Evolutionary conservation across 176 grass and related monocot species (phyloP).

Genomic region (Zoysia pacifica): DNA sequence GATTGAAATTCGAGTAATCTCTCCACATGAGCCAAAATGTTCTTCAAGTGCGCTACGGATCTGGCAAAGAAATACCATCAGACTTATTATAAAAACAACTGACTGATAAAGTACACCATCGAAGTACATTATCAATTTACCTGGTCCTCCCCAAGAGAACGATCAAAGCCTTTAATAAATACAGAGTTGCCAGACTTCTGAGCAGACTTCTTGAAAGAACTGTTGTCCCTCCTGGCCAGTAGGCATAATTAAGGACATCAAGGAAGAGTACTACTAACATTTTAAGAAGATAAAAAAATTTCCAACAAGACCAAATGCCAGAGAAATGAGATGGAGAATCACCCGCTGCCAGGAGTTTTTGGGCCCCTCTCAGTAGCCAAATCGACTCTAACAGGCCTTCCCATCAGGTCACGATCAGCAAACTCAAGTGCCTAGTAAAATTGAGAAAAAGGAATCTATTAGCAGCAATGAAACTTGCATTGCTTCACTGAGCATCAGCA

Average conservation of each 20-base stretch:
- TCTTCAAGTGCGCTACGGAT: constrained; percentile 51
- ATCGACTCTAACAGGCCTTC: constrained; percentile 59
- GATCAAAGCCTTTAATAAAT: constrained; percentile 79
- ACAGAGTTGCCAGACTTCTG: constrained; percentile 50
- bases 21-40: constrained; percentile 80
- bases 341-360: constrained; percentile 58
- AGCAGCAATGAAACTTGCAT: background rate
- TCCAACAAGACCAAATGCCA: background rate
- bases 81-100: background rate
- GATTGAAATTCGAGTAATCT: constrained; percentile 61
- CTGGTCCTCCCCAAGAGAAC: constrained; percentile 52
- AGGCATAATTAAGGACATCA: background rate
- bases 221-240: constrained; percentile 55
- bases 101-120: background rate
- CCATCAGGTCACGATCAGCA: constrained; percentile 55
- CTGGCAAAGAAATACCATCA: constrained; percentile 28
- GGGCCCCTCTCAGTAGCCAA: constrained; percentile 51
- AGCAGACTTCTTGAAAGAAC: constrained; percentile 50
- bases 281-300: background rate
- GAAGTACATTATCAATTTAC: constrained; percentile 27
- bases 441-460: background rate
- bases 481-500: background rate
- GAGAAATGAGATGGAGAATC: constrained; percentile 1
- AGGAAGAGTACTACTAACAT: background rate
- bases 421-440: constrained; percentile 63